Evolutionary conservation across 2,329 filamentous ascomycete species (phyloP).

Genomic region (Colletotrichum incanum): DNA sequence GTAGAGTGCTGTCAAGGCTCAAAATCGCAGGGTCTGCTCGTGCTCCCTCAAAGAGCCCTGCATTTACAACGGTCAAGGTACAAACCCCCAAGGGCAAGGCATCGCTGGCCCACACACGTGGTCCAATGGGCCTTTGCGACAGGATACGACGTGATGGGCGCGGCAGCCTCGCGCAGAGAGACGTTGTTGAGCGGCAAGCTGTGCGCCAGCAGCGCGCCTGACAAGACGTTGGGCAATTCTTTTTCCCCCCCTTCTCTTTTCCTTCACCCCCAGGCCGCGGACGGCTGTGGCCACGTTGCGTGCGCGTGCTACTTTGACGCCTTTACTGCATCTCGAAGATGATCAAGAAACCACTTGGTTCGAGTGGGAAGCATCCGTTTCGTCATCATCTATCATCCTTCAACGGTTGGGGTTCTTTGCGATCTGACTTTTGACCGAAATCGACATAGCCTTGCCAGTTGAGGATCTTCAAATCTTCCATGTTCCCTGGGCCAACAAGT

Average conservation of each 20-base stretch:
- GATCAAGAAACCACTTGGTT: neutral
- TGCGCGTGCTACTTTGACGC: neutral
- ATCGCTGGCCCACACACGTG: conserved; percentile 24
- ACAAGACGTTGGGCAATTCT: neutral
- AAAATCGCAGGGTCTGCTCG: conserved; percentile 24
- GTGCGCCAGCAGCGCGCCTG: conserved; percentile 12
- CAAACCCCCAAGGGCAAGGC: neutral
- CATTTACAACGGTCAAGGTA: conserved; percentile 5
- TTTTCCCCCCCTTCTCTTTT: conserved; percentile 3
- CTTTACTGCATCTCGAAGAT: neutral
- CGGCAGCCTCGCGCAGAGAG: conserved; percentile 11
- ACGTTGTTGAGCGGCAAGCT: conserved; percentile 21
- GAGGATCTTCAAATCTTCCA: neutral
- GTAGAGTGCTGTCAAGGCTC: conserved; percentile 18
- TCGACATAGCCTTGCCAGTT: neutral
- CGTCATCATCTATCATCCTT: neutral
- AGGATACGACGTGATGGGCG: conserved; percentile 22
- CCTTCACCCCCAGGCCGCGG: neutral
- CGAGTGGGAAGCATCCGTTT: neutral
- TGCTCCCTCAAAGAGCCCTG: neutral
- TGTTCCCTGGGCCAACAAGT: neutral
- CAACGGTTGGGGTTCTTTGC: neutral
- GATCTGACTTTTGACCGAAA: neutral
- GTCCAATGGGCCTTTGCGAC: conserved; percentile 23
- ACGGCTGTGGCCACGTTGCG: neutral